Percentiles rank a stretch among this genome's conserved stretches.
Evolutionary conservation across 1,284 basidiomycete genomes (phyloP).

Genomic region (Chalciporus sp.): DNA sequence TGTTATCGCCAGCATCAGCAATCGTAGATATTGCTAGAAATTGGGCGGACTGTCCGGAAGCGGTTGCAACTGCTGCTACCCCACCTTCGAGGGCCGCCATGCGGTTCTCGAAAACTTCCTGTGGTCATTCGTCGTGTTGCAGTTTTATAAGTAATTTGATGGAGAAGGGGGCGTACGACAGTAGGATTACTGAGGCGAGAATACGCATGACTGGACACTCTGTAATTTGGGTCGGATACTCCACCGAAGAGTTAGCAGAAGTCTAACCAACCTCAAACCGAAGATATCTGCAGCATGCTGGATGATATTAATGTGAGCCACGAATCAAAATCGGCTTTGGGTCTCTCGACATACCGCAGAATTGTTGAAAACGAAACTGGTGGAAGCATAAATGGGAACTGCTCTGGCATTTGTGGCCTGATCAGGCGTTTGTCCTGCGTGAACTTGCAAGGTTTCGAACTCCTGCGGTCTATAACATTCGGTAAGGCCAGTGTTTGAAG

Average conservation of each 20-base stretch:
- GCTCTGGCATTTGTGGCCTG: constrained; percentile 77
- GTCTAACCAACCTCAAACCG: constrained; percentile 54
- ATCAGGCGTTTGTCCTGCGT: constrained; percentile 79
- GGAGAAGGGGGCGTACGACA: constrained; percentile 49
- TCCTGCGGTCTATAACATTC: constrained; percentile 42
- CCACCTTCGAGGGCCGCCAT: constrained; percentile 86
- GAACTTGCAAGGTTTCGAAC: constrained; percentile 84
- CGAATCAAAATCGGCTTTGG: background rate
- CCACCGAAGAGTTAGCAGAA: too few relatives aligned
- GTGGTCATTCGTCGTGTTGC: background rate
- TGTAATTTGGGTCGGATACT: constrained; percentile 21
- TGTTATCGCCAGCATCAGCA: constrained; percentile 75
- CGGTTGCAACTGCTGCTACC: constrained; percentile 74
- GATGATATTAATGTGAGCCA: background rate
- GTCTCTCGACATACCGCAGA: constrained; percentile 51
- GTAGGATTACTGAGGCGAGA: constrained; percentile 86
- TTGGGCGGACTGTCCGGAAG: constrained; percentile 83
- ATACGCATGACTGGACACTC: constrained; percentile 74
- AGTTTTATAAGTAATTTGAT: background rate
- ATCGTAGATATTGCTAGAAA: constrained; percentile 75
- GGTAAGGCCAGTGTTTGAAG: background rate
- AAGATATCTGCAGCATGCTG: constrained; percentile 87
- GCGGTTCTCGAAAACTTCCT: constrained; percentile 85
- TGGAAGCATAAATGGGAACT: constrained; percentile 80
- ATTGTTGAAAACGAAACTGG: constrained; percentile 81